Evolutionary conservation across 768 basidiomycete genomes (phyloP), one percentile per base, ranked within the genome.

Genomic region (Clitopilus passeckerianus): DNA sequence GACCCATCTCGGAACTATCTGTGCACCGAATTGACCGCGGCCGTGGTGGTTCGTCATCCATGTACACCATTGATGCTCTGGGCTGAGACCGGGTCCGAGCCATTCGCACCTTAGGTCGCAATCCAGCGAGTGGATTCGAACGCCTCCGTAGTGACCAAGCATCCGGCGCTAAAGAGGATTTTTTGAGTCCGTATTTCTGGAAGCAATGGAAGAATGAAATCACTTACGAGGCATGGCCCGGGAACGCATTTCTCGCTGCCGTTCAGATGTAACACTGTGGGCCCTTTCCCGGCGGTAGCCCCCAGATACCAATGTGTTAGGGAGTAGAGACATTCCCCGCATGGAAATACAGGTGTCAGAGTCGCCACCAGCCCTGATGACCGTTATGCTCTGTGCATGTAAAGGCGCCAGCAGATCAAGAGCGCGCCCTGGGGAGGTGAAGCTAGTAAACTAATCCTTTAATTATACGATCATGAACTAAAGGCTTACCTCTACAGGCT

Each of bases 191-290:
- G 56, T 44, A 52, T 3, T 61, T 34, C 27, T 30, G 27, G 27
- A 34, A 57, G 53, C 30, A 16, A 1, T 18, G n/a, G 20, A 30
- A 58, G 44, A 59, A 62, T 30, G 59, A 10, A 14, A 41, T 60
- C 59, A 65, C 72, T 63, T 68, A 79, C 77, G 76, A 57, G 72
- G 72, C 77, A 78, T 79, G 2, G 54, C 18, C 60, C 34, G 60
- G 53, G 59, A 33, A 57, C 30, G 62, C 60, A 14, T 63, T 59
- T 43, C 59, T 60, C 46, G 66, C 60, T 35, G 61, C 34, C 6
- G 50, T 9, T 41, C 37, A 37, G 37, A 54, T 44, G 58, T 57
- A 58, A 44, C 59, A 24, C 57, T 41, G 50, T 18, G 30, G 22
- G 15, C 20, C 18, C 15, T 24, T 14, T 53, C 53, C 15, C 5